phyloP scores from a whole-genome alignment of 257 asterid genomes.

The Solanum chiquidenum region DNA sequence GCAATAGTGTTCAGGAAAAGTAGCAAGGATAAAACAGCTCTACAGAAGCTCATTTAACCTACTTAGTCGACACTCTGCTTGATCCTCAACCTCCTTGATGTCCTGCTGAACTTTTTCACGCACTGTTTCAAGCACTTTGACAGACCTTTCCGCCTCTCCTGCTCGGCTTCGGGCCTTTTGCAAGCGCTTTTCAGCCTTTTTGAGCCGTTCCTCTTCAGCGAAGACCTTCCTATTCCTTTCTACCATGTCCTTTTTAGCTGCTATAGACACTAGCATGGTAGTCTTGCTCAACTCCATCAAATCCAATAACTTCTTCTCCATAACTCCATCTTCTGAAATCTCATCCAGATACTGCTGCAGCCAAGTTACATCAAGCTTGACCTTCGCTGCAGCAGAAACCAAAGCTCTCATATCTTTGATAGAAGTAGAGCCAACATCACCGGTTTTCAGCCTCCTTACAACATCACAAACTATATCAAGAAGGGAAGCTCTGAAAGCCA shows the following conservation, averaged over 20 bases:
- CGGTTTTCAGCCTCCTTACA: slow-evolving; percentile 13
- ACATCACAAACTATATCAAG: slow-evolving; percentile 24
- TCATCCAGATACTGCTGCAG: slow-evolving; percentile 14
- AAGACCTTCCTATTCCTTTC: slow-evolving; percentile 17
- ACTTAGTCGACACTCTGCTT: slow-evolving; percentile 9
- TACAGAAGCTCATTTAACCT: not conserved
- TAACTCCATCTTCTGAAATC: slow-evolving; percentile 3
- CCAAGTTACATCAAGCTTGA: slow-evolving; percentile 24
- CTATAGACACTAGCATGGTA: not conserved
- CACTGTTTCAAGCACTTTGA: slow-evolving; percentile 12
- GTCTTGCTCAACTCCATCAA: slow-evolving; percentile 7
- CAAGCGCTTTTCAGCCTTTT: slow-evolving; percentile 15
- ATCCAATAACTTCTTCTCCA: not conserved
- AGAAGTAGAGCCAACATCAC: slow-evolving; percentile 7
- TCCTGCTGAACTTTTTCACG: slow-evolving; percentile 3
- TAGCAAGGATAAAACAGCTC: not conserved
- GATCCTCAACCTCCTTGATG: slow-evolving; percentile 8
- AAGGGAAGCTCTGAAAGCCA: slow-evolving; percentile 18
- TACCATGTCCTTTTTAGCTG: slow-evolving; percentile 18
- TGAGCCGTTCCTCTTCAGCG: slow-evolving; percentile 11
- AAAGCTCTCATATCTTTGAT: slow-evolving; percentile 17
- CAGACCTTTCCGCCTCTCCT: slow-evolving; percentile 1
- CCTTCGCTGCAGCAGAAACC: slow-evolving; percentile 15
- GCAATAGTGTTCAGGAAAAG: not conserved
- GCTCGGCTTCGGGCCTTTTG: not conserved